Conservation (phyloP, 108 stramenopile species). For the Pinguiococcus pyrenoidosus region DNA sequence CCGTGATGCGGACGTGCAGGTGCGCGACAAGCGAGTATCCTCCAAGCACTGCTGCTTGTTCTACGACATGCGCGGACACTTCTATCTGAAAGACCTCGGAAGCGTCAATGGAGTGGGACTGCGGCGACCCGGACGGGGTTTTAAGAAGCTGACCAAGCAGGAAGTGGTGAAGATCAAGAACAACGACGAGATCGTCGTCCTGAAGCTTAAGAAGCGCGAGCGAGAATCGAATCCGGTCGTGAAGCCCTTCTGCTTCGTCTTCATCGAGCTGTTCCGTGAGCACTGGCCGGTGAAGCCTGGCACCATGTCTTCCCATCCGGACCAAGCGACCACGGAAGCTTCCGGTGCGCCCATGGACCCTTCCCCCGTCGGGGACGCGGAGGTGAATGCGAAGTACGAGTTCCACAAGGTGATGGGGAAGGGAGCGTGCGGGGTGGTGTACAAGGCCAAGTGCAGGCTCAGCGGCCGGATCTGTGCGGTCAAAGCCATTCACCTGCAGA, state of each 20-base stretch:
- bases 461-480: slow-evolving; percentile 71
- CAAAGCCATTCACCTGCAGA: slow-evolving; percentile 64
- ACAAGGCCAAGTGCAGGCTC: slow-evolving; percentile 60
- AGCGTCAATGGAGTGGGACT: too few relatives aligned
- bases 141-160: too few relatives aligned
- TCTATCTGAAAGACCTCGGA: too few relatives aligned
- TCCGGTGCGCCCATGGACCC: too few relatives aligned
- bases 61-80: slow-evolving; percentile 2
- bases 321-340: too few relatives aligned
- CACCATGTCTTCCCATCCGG: too few relatives aligned
- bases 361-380: too few relatives aligned
- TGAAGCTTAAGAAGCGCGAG: slow-evolving; percentile 44
- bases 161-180: too few relatives aligned
- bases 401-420: slow-evolving; percentile 65
- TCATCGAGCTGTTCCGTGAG: slow-evolving; percentile 52
- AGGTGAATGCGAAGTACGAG: slow-evolving; percentile 55
- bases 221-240: slow-evolving; percentile 47
- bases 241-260: slow-evolving; percentile 49
- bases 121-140: too few relatives aligned
- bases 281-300: slow-evolving; percentile 18
- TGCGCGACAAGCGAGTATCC: slow-evolving; percentile 13
- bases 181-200: slow-evolving; percentile 9
- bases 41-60: slow-evolving; percentile 25
- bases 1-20: slow-evolving; percentile 4
- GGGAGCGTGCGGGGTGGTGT: slow-evolving; percentile 79